Base-by-base conservation (phyloP, 805 yeast species). In the Tetrapisispora pingtungensis region DNA sequence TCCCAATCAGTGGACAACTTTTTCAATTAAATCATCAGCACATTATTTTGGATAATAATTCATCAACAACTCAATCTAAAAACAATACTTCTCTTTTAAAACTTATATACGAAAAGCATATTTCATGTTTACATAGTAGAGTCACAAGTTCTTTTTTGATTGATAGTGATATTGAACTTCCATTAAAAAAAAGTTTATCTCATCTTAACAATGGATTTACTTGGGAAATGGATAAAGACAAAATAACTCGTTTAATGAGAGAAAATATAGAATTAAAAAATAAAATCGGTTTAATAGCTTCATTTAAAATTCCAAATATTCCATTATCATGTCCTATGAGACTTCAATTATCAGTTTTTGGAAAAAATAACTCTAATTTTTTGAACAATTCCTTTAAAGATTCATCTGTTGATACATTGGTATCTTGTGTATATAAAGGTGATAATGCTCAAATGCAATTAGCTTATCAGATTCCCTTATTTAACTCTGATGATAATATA, bases 261-360 rank as follows among this genome's bases (percentile, higher is more conserved):
- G 10, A 41, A 15, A 33, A 36, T 6, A 31, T 31, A 17, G 28
- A 28, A 8, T 5, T 41, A 3, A 31, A 66, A 50, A 70, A 69
- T 54, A 77, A 78, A 42, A 49, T 71, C 2, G 78, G 80, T 3
- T 52, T 72, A 6, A 68, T 77, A 7, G 38, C 81, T 7, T 74
- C 72, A 50, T 62, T 80, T 20, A 74, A 74, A 44, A 49, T 84
- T 8, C 84, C 88, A 20, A 64, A 72, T 53, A 59, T 68, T 17
- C 51, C 53, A n/a, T 51, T 59, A 2, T 51, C 58, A 2, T 66
- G 72, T 10, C 80, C 81, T n/a, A 55, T 80, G 28, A 70, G 79
- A 48, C 53, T 82, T n/a, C 85, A 81, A 54, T 64, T 70, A n/a
- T 79, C 80, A 43, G 58, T 76, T 33, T 70, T 75, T 52, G 71